Evolutionary conservation across 2,329 filamentous ascomycete genomes (phyloP).

Genomic region (Dothideomycetes sp.): DNA sequence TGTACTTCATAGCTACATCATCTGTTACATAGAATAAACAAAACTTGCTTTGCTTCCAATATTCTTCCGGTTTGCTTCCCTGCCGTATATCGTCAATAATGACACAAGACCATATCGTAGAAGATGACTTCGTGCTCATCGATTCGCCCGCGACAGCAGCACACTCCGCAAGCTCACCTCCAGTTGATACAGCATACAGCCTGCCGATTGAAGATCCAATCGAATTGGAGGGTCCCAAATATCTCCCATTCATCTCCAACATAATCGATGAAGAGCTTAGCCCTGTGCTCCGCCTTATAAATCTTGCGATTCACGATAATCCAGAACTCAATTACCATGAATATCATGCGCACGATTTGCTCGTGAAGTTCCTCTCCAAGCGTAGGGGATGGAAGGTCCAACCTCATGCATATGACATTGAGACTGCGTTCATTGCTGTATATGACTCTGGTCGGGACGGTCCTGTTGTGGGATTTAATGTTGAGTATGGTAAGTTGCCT

Average conservation of each 20-base stretch:
- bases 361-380: slow-evolving; percentile 37
- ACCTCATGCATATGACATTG: slow-evolving; percentile 39
- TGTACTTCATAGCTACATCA: too few relatives aligned
- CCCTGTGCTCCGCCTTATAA: slow-evolving; percentile 32
- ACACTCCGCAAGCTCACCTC: too few relatives aligned
- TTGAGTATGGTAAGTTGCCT: slow-evolving; percentile 22
- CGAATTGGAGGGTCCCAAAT: too few relatives aligned
- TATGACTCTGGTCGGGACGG: slow-evolving; percentile 33
- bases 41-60: too few relatives aligned
- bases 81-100: neutral
- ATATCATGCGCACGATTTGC: slow-evolving; percentile 37
- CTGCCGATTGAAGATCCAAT: too few relatives aligned
- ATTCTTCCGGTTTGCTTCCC: too few relatives aligned
- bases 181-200: too few relatives aligned
- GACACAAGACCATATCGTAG: neutral
- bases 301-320: slow-evolving; percentile 41
- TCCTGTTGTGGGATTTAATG: slow-evolving; percentile 35
- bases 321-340: slow-evolving; percentile 40
- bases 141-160: neutral
- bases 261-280: slow-evolving; percentile 31
- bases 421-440: slow-evolving; percentile 42
- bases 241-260: slow-evolving; percentile 21
- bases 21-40: too few relatives aligned
- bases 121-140: neutral
- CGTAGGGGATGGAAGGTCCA: slow-evolving; percentile 39